phyloP scores from a whole-genome alignment of 2,329 filamentous ascomycete species.

The Colletotrichum lupini region DNA sequence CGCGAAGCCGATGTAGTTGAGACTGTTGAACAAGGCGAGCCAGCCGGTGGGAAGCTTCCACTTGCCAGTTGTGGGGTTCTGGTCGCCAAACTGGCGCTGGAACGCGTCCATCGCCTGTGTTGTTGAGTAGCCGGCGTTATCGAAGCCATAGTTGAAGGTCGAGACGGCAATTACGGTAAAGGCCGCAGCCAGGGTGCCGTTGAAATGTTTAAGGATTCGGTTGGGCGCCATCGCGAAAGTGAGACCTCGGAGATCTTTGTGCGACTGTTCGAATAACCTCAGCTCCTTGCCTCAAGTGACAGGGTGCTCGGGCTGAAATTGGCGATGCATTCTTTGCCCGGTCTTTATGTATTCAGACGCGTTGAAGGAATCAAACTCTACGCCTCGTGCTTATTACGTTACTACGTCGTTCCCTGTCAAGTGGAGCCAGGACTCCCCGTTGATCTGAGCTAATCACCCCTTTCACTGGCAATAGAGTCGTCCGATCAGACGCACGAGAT shows the following conservation, averaged over 20 bases:
- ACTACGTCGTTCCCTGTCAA: constrained; percentile 3
- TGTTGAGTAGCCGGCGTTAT: constrained; percentile 46
- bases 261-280: not conserved
- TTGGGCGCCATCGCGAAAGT: constrained; percentile 8
- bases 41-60: constrained; percentile 42
- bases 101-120: constrained; percentile 53
- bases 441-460: not conserved
- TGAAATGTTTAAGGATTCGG: constrained; percentile 27
- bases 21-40: constrained; percentile 50
- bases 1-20: constrained; percentile 48
- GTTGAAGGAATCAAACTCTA: not conserved
- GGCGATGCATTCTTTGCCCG: constrained; percentile 3
- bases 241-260: not conserved
- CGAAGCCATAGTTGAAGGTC: constrained; percentile 53
- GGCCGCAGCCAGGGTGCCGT: constrained; percentile 34
- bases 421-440: constrained; percentile 3
- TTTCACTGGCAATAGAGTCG: constrained; percentile 13
- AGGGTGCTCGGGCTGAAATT: not conserved
- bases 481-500: not conserved
- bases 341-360: constrained; percentile 17
- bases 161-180: constrained; percentile 46
- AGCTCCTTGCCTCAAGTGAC: not conserved
- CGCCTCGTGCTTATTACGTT: constrained; percentile 17
- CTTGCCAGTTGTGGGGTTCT: constrained; percentile 37
- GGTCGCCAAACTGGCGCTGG: constrained; percentile 46